Base-by-base conservation (phyloP, 176 grass and related monocot species). In the Melocanna baccifera region DNA sequence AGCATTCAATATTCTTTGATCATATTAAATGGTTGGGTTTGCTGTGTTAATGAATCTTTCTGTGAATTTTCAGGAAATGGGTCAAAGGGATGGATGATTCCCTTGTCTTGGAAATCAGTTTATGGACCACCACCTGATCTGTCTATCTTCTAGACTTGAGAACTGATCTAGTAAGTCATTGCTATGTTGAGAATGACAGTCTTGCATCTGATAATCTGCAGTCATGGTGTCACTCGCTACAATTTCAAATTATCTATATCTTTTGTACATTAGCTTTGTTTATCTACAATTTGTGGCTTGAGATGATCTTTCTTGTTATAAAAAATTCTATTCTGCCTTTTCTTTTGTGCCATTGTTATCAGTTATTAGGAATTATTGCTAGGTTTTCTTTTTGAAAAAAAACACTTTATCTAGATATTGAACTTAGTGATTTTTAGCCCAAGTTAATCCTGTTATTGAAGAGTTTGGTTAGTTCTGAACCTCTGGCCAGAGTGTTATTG, bases 31-130 rank as follows among this genome's bases (percentile, higher is more conserved):
- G 0, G 41, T 79, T 84, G 55, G 58, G 40, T 42, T 84, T 55
- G 20, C 43, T 53, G 46, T 74, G 10, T 88, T 61, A 65, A 56
- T 40, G 3, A 14, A 36, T 80, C 55, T 20, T 75, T 67, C 28
- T 66, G 52, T 59, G 15, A 64, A 64, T 12, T 77, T 86, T 81
- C 91, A 95, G 96, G 93, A 79, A 86, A 90, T 48, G 87, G 45
- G 28, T 46, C 80, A 69, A 88, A 78, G 83, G 91, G 87, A 71
- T 98, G 96, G 96, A 89, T 36, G 46, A 85, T 95, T 84, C 96
- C 96, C 12, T 78, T 90, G 42, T 95, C 96, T 20, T 98, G 93
- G 96, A 91, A 91, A 95, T 93, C 96, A 85, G 87, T 98, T 62
- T 98, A 95, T 63, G 93, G 96, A 22, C 96, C 96, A 67, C 91